These are phyloP conservation scores for Mortierella sp. DNA, from an alignment of 371 early-diverging fungal genomes.

Conservation along the genomic window DNA sequence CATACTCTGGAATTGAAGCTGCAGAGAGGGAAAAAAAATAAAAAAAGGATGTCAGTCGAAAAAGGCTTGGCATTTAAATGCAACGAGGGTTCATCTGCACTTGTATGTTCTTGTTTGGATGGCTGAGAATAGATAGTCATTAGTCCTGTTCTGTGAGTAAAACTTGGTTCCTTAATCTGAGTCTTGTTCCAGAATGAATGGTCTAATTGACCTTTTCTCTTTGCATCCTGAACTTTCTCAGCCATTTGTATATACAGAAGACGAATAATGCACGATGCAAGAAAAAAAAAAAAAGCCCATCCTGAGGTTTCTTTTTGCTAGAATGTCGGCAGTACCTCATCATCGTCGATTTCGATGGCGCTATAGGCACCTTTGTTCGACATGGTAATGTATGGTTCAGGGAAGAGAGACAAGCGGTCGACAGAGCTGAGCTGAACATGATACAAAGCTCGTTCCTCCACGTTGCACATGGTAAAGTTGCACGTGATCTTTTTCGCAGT, in stretches of 20 bases:
- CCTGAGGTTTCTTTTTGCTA: not conserved
- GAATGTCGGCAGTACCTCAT: slow-evolving; percentile 16
- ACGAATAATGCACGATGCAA: not conserved
- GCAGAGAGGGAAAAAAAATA: not conserved
- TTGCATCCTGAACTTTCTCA: not conserved
- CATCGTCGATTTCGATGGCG: slow-evolving; percentile 57
- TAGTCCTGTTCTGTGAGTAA: not conserved
- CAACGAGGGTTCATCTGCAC: not conserved
- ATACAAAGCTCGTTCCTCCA: not conserved
- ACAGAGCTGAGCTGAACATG: not conserved
- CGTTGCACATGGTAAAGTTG: not conserved
- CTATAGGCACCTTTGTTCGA: slow-evolving; percentile 49
- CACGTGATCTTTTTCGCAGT: not conserved
- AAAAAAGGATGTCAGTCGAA: not conserved
- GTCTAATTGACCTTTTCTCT: not conserved
- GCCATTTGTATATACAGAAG: not conserved
- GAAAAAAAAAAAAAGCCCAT: not conserved
- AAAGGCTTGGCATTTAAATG: slow-evolving; percentile 8
- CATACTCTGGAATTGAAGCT: slow-evolving; percentile 58
- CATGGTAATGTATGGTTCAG: slow-evolving; percentile 25
- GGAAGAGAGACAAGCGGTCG: not conserved
- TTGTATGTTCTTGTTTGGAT: not conserved
- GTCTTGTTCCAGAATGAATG: not conserved
- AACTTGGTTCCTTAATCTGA: not conserved
- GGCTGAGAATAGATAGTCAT: not conserved